Evolutionary conservation across 768 basidiomycete species (phyloP).

Genomic region (Kwoniella shandongensis): DNA sequence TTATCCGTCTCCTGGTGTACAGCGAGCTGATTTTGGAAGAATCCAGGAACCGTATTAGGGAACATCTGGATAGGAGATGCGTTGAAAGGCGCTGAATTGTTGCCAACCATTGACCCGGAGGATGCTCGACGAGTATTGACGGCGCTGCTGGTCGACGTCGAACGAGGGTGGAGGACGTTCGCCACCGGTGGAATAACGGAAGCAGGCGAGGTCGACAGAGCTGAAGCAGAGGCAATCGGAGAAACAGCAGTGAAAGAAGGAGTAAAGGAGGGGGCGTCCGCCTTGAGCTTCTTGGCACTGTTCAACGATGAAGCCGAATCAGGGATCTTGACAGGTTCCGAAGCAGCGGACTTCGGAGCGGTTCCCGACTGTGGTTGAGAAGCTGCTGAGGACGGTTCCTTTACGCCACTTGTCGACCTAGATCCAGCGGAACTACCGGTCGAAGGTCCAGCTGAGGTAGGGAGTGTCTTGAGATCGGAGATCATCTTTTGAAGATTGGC

Average conservation of each 20-base stretch:
- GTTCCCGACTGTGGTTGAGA: conserved; percentile 12
- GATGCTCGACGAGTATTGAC: conserved; percentile 19
- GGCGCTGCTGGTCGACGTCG: conserved; percentile 17
- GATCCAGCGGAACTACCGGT: conserved; percentile 23
- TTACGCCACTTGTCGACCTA: conserved; percentile 24
- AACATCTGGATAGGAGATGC: conserved; percentile 9
- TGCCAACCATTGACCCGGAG: conserved; percentile 7
- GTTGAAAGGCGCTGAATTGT: conserved; percentile 1
- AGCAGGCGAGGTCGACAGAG: conserved; percentile 25
- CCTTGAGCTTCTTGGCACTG: conserved; percentile 41
- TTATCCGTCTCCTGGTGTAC: conserved; percentile 24
- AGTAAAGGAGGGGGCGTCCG: conserved; percentile 47
- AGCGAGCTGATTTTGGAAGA: conserved; percentile 18
- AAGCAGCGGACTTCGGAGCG: neutral
- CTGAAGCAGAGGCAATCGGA: conserved; percentile 23
- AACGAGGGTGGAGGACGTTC: conserved; percentile 13
- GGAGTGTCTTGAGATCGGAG: conserved; percentile 84
- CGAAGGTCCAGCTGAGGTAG: conserved; percentile 61
- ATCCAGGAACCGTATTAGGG: neutral
- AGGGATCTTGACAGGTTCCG: conserved; percentile 23
- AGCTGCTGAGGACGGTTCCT: conserved; percentile 17
- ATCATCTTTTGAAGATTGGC: conserved; percentile 78
- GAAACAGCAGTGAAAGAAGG: conserved; percentile 37
- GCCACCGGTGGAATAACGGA: conserved; percentile 8
- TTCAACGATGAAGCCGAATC: conserved; percentile 4